Conservation (phyloP, 2,329 filamentous ascomycete genomes). For the Saccharata proteae region DNA sequence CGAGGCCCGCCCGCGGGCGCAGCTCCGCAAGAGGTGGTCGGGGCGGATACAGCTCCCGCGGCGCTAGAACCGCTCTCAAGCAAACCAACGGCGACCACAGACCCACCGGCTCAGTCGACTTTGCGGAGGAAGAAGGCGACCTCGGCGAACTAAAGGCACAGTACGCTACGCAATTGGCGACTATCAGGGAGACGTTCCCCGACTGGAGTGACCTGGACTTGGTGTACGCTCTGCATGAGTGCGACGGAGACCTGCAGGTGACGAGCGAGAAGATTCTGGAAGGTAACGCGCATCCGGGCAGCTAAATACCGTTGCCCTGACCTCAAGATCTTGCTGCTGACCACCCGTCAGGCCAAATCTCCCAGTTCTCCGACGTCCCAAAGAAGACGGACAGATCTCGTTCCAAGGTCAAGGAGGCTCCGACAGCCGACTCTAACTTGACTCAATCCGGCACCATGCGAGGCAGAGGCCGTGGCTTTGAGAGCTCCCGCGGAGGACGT, state of each 20-base stretch:
- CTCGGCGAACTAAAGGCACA: slow-evolving; percentile 85
- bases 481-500: slow-evolving; percentile 44
- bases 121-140: slow-evolving; percentile 72
- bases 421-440: slow-evolving; percentile 40
- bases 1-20: slow-evolving; percentile 78
- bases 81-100: slow-evolving; percentile 60
- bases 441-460: slow-evolving; percentile 8
- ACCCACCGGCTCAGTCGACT: slow-evolving; percentile 44
- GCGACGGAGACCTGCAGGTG: slow-evolving; percentile 59
- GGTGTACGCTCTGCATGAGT: slow-evolving; percentile 84
- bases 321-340: slow-evolving; percentile 14
- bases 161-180: slow-evolving; percentile 65
- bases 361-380: slow-evolving; percentile 75
- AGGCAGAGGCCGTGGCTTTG: slow-evolving; percentile 8
- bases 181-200: slow-evolving; percentile 85
- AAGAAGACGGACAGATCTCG: slow-evolving; percentile 63
- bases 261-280: slow-evolving; percentile 70
- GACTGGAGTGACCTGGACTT: slow-evolving; percentile 95
- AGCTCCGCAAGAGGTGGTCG: slow-evolving; percentile 79
- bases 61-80: slow-evolving; percentile 29
- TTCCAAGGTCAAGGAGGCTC: slow-evolving; percentile 57
- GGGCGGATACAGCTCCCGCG: slow-evolving; percentile 51
- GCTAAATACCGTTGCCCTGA: neutral
- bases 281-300: slow-evolving; percentile 39
- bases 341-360: slow-evolving; percentile 52